Evolutionary conservation across 2,329 filamentous ascomycete species (phyloP), one percentile per base, ranked within the genome.

Genomic region (Erysiphe pulchra): DNA sequence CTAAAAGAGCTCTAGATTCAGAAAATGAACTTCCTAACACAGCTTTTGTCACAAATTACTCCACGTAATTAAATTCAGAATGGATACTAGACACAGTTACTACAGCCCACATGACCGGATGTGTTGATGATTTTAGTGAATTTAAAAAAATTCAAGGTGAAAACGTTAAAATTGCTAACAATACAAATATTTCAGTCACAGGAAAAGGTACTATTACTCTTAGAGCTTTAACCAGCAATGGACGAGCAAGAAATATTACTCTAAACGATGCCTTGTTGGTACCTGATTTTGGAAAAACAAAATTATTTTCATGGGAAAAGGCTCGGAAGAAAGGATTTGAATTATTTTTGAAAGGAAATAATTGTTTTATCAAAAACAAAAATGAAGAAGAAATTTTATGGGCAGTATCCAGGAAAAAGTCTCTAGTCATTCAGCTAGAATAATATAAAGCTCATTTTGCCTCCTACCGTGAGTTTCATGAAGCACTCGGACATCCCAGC

Each of bases 261-360:
- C 42, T 44, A 8, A n/a, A 44, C 10, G 30, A 44, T 36, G 32
- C 36, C 18, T n/a, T 36, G 17, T 36, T 44, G 16, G 42, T 36
- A 6, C 30, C 32, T 24, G 34, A 31, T 44, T 44, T 44, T 34
- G 16, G 32, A 34, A n/a, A 44, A 24, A 44, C n/a, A 12, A 34
- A 30, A 16, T 44, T 36, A 31, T 44, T 44, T 44, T 36, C 42
- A 20, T 44, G 42, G 32, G 16, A 43, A 44, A 34, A 36, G 13
- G n/a, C 16, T 16, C 9, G n/a, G 17, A 16, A 44, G 17, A 44
- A n/a, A 16, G 16, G n/a, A 5, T 20, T 9, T 41, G 38, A 41
- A 16, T 14, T 28, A 12, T 41, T 24, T 41, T 41, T 17, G 24
- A 20, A 11, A 24, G 9, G 24, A 20, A 11, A 24, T 10, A 24